Percentiles rank a stretch among this genome's conserved stretches.
Conservation (phyloP, 2,329 filamentous ascomycete genomes). For the Thermoascus crustaceus region DNA sequence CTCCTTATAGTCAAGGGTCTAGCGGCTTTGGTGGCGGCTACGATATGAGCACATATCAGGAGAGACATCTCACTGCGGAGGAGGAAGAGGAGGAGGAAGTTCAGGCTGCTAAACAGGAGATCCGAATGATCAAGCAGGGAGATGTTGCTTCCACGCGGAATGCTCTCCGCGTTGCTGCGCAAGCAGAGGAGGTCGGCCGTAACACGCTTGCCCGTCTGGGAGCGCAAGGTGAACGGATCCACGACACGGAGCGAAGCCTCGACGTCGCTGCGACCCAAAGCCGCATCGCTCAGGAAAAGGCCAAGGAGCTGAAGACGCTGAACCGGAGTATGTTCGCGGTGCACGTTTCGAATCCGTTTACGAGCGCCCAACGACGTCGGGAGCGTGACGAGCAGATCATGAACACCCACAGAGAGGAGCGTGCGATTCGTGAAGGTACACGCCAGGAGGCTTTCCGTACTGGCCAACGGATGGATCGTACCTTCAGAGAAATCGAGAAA, state of each 20-base stretch:
- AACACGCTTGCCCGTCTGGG: conserved; percentile 66
- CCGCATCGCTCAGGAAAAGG: conserved; percentile 67
- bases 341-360: conserved; percentile 71
- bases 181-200: conserved; percentile 63
- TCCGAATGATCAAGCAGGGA: conserved; percentile 66
- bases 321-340: conserved; percentile 89
- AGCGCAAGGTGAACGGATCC: conserved; percentile 69
- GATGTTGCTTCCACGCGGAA: conserved; percentile 66
- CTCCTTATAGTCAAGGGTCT: conserved; percentile 26
- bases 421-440: conserved; percentile 49
- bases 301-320: conserved; percentile 72
- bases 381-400: conserved; percentile 62
- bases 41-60: conserved; percentile 46
- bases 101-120: conserved; percentile 63
- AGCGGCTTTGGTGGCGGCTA: conserved; percentile 26
- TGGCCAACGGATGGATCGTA: conserved; percentile 55
- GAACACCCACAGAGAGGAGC: conserved; percentile 53
- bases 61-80: conserved; percentile 75
- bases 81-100: conserved; percentile 67
- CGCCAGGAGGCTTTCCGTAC: conserved; percentile 45
- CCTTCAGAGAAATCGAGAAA: conserved; percentile 56
- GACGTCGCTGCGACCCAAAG: conserved; percentile 72
- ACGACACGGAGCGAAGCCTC: conserved; percentile 75
- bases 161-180: conserved; percentile 57
- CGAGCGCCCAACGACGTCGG: conserved; percentile 55